phyloP scores from a whole-genome alignment of 177 flowering plant genomes.

The Vitis hybrid region DNA sequence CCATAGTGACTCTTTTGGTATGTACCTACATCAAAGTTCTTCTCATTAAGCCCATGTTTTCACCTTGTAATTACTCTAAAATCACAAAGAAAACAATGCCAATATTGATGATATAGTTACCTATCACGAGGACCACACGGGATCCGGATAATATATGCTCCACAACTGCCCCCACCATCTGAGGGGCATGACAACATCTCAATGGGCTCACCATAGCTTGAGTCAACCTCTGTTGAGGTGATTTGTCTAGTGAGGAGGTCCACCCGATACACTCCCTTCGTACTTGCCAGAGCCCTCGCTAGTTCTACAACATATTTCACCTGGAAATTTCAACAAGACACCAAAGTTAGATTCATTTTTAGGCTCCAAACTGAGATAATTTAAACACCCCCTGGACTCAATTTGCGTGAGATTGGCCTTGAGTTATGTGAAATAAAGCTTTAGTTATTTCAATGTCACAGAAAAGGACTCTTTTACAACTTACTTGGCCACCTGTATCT shows the following conservation, averaged over 20 bases:
- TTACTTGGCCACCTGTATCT: conserved; percentile 90
- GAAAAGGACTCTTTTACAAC: background rate
- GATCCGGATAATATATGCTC: conserved; percentile 73
- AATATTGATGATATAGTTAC: conserved; percentile 14
- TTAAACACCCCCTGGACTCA: too few species aligned
- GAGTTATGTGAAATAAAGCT: too few species aligned
- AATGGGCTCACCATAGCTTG: conserved; percentile 71
- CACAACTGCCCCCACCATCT: conserved; percentile 38
- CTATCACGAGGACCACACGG: conserved; percentile 66
- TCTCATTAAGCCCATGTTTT: too few species aligned
- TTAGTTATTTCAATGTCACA: too few species aligned
- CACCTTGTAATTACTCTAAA: background rate
- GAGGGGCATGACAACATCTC: conserved; percentile 69
- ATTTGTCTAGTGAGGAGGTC: conserved; percentile 82
- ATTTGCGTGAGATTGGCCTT: too few species aligned
- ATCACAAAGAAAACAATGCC: background rate
- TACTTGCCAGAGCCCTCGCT: conserved; percentile 69
- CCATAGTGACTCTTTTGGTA: conserved; percentile 81
- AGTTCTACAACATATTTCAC: conserved; percentile 88
- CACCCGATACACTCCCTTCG: conserved; percentile 65
- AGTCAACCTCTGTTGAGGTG: conserved; percentile 66
- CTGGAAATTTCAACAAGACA: conserved; percentile 21
- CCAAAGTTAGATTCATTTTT: too few species aligned
- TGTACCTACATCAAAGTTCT: conserved; percentile 43
- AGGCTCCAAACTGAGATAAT: too few species aligned